Evolutionary conservation across 1,284 basidiomycete genomes (phyloP), one percentile per base, ranked within the genome.

Genomic region (Leccinum cinnamomeum): DNA sequence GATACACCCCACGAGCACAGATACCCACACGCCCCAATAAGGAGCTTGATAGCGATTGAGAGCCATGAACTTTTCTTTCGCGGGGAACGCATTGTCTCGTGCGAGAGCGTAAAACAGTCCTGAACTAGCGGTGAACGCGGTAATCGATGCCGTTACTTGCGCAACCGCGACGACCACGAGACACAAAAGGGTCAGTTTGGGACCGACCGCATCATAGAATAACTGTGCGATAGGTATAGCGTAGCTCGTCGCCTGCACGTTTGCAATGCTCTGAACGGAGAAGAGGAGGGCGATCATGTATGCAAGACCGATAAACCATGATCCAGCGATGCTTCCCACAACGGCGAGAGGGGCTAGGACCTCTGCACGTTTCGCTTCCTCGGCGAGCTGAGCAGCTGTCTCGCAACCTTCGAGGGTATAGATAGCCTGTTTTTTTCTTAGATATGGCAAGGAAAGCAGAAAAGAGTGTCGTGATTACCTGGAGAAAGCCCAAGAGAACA

Each of bases 361-460:
- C 61, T 84, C 83, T 0, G 85, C 85, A 50, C 82, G 81, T 54
- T 79, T 75, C 28, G 84, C 84, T 72, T 87, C 84, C 71, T 86
- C 85, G 5, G 85, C 84, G 7, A 86, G 80, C 71, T 86, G 85
- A 25, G 84, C 85, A 41, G 84, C 84, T 5, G 85, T 86, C 70
- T 86, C 85, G 69, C 85, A 86, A 18, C 85, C 85, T 74, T 85
- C 85, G 25, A 86, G 78, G 1, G 85, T 85, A 67, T 86, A 87
- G 5, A 87, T 84, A 3, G 84, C 84, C 79, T 83, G 57, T 0
- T 39, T 16, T 14, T 7, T 46, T 53, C 39, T 68, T 41, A 60
- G 57, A 33, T 46, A 37, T 5, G 11, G 12, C 20, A 20, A 39
- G 28, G 3, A 25, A 14, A 20, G 3, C 2, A 10, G 28, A 56